These are phyloP conservation scores for Cladosporium sphaerospermum DNA, from an alignment of 2,329 filamentous ascomycete species.

Conservation along the genomic window DNA sequence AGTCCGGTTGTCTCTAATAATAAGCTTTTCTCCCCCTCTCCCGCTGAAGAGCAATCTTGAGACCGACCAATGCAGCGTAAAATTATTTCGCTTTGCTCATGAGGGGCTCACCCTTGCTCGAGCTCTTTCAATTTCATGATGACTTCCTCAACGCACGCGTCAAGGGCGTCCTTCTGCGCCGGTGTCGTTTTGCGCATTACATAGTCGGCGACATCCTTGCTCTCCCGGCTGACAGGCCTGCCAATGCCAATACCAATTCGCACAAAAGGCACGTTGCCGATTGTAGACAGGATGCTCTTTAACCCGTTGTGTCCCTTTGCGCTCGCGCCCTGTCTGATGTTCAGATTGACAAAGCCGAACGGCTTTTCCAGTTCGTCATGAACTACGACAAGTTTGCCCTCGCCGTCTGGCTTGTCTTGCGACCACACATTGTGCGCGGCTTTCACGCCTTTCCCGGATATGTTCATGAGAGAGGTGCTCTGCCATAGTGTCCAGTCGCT, in stretches of 20 bases:
- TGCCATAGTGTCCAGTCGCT: constrained; percentile 60
- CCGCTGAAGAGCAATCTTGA: too few species aligned
- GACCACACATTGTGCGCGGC: constrained; percentile 56
- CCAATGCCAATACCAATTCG: constrained; percentile 77
- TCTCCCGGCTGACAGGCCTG: constrained; percentile 64
- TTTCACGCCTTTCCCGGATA: constrained; percentile 65
- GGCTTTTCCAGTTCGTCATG: constrained; percentile 81
- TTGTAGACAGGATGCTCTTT: constrained; percentile 58
- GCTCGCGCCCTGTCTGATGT: constrained; percentile 45
- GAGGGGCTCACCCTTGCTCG: constrained; percentile 19
- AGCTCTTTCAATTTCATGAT: constrained; percentile 34
- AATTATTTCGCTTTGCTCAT: too few species aligned
- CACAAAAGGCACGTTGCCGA: constrained; percentile 69
- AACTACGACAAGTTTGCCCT: constrained; percentile 62
- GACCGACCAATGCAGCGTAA: too few species aligned
- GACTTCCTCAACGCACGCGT: constrained; percentile 27
- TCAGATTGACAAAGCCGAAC: constrained; percentile 61
- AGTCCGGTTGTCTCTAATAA: too few species aligned
- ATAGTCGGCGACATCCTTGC: constrained; percentile 64
- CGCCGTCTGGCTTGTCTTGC: constrained; percentile 29
- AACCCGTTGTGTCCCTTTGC: constrained; percentile 42
- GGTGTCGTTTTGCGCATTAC: constrained; percentile 64
- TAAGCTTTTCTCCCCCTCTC: too few species aligned
- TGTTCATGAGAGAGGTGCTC: constrained; percentile 76
- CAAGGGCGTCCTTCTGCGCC: constrained; percentile 39